Conservation (phyloP, 2,329 filamentous ascomycete species). For the Pseudofabraea citricarpa region DNA sequence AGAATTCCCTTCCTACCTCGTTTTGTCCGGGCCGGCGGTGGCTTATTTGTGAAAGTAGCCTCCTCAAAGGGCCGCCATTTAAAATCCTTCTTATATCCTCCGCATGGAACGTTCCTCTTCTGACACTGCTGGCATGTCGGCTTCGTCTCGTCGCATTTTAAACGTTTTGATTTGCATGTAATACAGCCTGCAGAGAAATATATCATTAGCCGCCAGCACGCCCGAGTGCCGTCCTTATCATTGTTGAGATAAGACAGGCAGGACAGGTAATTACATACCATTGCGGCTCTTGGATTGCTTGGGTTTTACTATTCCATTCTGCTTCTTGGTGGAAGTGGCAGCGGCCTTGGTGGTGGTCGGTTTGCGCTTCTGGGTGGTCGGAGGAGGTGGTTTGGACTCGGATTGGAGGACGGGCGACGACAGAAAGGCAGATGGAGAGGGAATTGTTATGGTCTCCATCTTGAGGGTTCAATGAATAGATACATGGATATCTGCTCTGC, state of each 20-base stretch:
- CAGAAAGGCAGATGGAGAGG: constrained; percentile 52
- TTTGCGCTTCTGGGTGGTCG: constrained; percentile 20
- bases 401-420: constrained; percentile 29
- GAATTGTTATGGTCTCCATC: constrained; percentile 57
- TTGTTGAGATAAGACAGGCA: constrained; percentile 17
- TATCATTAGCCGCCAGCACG: constrained; percentile 7
- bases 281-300: constrained; percentile 75
- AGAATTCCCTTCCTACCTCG: constrained; percentile 14
- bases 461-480: constrained; percentile 14
- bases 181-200: constrained; percentile 52
- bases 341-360: constrained; percentile 14
- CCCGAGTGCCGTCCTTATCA: constrained; percentile 15
- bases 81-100: constrained; percentile 71
- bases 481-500: constrained; percentile 14
- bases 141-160: constrained; percentile 72
- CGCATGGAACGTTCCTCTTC: constrained; percentile 59
- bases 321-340: constrained; percentile 16
- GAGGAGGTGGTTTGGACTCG: constrained; percentile 23
- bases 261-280: constrained; percentile 45
- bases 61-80: constrained; percentile 71
- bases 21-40: constrained; percentile 19
- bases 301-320: constrained; percentile 46
- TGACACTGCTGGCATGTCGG: constrained; percentile 63
- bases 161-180: constrained; percentile 67
- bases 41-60: constrained; percentile 45